phyloP scores from a whole-genome alignment of 2,329 filamentous ascomycete species.

The Ophiosphaerella herpotricha region DNA sequence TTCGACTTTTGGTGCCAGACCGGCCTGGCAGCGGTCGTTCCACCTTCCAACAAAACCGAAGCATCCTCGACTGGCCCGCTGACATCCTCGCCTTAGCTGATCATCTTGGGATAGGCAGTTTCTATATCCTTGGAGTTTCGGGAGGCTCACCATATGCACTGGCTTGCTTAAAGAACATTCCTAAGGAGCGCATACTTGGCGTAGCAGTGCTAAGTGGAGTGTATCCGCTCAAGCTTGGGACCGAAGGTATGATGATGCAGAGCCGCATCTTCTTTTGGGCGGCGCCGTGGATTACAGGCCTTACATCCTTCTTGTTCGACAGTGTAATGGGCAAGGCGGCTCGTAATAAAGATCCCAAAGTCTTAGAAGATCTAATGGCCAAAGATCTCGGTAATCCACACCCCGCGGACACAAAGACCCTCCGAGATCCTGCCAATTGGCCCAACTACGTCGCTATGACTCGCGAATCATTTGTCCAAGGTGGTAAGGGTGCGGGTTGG shows the following conservation, averaged over 20 bases:
- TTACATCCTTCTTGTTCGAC: constrained; percentile 26
- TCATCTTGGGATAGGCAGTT: constrained; percentile 48
- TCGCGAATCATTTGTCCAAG: constrained; percentile 30
- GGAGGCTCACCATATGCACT: constrained; percentile 56
- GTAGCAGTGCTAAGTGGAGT: constrained; percentile 31
- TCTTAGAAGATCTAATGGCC: constrained; percentile 30
- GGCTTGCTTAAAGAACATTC: constrained; percentile 51
- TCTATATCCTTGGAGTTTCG: constrained; percentile 52
- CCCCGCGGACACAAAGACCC: constrained; percentile 23
- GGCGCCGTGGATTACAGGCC: constrained; percentile 30
- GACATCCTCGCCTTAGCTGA: constrained; percentile 51
- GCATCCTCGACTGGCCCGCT: constrained; percentile 49
- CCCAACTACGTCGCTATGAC: constrained; percentile 30
- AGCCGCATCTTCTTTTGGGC: constrained; percentile 29
- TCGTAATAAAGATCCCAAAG: constrained; percentile 27
- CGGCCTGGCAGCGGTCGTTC: constrained; percentile 52
- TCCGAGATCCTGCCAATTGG: constrained; percentile 26
- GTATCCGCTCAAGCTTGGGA: constrained; percentile 31
- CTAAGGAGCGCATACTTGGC: constrained; percentile 32
- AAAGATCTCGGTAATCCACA: constrained; percentile 27
- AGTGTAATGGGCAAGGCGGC: constrained; percentile 30
- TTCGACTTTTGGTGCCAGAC: constrained; percentile 51
- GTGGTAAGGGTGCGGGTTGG: constrained; percentile 33
- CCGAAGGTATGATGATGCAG: constrained; percentile 31
- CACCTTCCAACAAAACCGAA: constrained; percentile 44